A percentile compares a stretch with the other conserved stretches of the same genome.
Evolutionary conservation across 1,139 yeast species (phyloP).

Genomic region (Groenewaldozyma sp.): DNA sequence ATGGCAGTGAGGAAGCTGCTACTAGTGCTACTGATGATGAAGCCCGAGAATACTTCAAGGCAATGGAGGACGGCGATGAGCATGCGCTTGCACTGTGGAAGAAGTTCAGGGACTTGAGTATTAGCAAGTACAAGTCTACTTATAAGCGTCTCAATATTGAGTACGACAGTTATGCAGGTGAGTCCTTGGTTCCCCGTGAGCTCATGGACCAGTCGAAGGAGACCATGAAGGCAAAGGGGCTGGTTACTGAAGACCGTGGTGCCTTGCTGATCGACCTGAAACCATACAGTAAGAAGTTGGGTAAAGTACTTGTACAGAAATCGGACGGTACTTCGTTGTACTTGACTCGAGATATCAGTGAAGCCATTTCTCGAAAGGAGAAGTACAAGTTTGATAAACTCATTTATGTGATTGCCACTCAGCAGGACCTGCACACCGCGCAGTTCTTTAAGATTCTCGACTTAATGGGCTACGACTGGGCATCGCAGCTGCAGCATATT

Average conservation of each 20-base stretch:
- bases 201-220: constrained; percentile 60
- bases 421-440: constrained; percentile 89
- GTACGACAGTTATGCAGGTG: constrained; percentile 89
- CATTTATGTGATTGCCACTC: constrained; percentile 92
- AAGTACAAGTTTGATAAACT: constrained; percentile 84
- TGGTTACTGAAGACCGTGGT: constrained; percentile 83
- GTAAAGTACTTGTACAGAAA: constrained; percentile 89
- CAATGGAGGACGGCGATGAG: constrained; percentile 91
- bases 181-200: constrained; percentile 80
- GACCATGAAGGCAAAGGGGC: constrained; percentile 54
- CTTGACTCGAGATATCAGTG: constrained; percentile 95
- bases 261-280: constrained; percentile 84
- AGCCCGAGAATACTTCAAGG: constrained; percentile 82
- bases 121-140: constrained; percentile 75
- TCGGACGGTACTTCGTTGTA: constrained; percentile 94
- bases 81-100: constrained; percentile 73
- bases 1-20: constrained; percentile 29
- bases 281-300: constrained; percentile 82
- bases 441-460: constrained; percentile 94
- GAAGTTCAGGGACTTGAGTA: constrained; percentile 82
- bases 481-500: constrained; percentile 66
- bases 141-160: constrained; percentile 86
- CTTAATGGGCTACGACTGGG: constrained; percentile 89
- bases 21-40: constrained; percentile 56
- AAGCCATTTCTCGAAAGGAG: constrained; percentile 84